Conservation (phyloP, 2,329 filamentous ascomycete genomes). For the Pezicula radicicola region DNA sequence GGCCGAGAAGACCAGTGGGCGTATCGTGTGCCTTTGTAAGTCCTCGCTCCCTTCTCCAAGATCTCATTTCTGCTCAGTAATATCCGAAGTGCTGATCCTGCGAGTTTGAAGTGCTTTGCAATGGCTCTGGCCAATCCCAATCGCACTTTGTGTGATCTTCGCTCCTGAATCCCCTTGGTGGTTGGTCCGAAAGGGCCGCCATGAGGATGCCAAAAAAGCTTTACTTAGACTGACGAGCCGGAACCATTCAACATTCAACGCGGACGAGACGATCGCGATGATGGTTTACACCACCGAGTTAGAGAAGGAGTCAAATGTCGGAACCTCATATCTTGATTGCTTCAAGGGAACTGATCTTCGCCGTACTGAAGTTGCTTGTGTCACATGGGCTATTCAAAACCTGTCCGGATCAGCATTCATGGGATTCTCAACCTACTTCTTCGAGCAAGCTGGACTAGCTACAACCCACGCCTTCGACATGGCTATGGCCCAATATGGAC, state of each 20-base stretch:
- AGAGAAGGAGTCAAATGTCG: slow-evolving; percentile 65
- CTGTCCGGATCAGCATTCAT: slow-evolving; percentile 60
- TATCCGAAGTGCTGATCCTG: no score
- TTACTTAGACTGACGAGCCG: not conserved
- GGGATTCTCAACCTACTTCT: slow-evolving; percentile 64
- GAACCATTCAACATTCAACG: slow-evolving; percentile 33
- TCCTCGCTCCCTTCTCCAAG: no score
- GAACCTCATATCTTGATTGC: slow-evolving; percentile 76
- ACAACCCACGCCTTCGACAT: slow-evolving; percentile 52
- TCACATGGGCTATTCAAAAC: slow-evolving; percentile 27
- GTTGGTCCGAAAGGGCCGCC: slow-evolving; percentile 38
- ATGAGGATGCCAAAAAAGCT: slow-evolving; percentile 36
- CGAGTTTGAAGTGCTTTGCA: no score
- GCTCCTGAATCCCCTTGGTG: slow-evolving; percentile 46
- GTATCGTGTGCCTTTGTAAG: slow-evolving; percentile 45
- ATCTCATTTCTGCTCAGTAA: no score
- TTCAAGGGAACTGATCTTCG: slow-evolving; percentile 77
- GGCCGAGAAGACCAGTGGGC: slow-evolving; percentile 40
- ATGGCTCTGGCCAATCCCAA: slow-evolving; percentile 44
- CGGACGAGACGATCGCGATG: slow-evolving; percentile 43
- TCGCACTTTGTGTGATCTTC: slow-evolving; percentile 37
- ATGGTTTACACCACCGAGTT: slow-evolving; percentile 43
- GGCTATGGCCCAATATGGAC: slow-evolving; percentile 50
- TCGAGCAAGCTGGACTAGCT: slow-evolving; percentile 55
- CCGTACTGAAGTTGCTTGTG: slow-evolving; percentile 61